Percentiles rank a stretch among this genome's conserved stretches.
Conservation (phyloP, 805 yeast species). For the Metschnikowia anglica region DNA sequence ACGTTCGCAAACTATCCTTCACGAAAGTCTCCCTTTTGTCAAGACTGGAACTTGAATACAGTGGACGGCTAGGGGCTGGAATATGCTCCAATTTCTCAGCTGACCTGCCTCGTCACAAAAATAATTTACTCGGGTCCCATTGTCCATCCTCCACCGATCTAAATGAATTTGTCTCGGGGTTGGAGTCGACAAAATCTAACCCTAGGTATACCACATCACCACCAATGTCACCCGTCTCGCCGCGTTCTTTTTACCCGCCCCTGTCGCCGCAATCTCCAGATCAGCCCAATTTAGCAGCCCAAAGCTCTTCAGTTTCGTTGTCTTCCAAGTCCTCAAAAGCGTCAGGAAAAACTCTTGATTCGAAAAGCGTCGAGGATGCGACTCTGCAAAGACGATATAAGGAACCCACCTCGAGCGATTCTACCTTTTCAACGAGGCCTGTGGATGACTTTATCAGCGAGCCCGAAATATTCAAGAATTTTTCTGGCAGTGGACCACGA, state of each 20-base stretch:
- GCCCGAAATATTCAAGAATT: neutral
- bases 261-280: neutral
- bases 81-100: constrained; percentile 18
- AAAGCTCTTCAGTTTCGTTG: neutral
- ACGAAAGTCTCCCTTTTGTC: constrained; percentile 37
- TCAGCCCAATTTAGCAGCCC: neutral
- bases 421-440: neutral
- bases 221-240: constrained; percentile 2
- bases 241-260: neutral
- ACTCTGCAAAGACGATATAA: neutral
- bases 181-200: neutral
- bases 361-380: neutral
- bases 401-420: neutral
- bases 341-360: neutral
- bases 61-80: constrained; percentile 36
- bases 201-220: neutral
- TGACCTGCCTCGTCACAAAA: neutral
- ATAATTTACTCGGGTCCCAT: neutral
- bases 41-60: constrained; percentile 18
- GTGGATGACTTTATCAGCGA: neutral
- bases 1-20: constrained; percentile 49
- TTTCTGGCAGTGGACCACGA: neutral
- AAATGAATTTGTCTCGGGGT: neutral
- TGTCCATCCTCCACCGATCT: constrained; percentile 1
- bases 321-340: constrained; percentile 2